Base-by-base conservation (phyloP, 2,329 filamentous ascomycete species). In the Fusarium pseudograminearum region DNA sequence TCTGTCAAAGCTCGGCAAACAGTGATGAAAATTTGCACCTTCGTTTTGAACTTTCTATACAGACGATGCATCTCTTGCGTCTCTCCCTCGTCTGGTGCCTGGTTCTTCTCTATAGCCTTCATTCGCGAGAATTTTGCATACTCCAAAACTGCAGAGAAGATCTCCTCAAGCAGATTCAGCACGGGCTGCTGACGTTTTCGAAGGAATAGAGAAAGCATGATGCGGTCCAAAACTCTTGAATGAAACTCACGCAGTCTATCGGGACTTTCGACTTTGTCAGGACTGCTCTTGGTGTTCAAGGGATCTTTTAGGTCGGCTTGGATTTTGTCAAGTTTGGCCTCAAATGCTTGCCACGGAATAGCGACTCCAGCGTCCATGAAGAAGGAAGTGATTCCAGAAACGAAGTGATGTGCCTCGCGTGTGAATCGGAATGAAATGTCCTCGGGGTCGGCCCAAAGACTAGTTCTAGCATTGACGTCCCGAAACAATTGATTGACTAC, bases 341-440 rank as follows among this genome's bases (percentile, higher is more conserved):
- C 87, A 64, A 98, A 95, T 0, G 83, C 81, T 24, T 81, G 82
- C 94, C 95, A 98, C 0, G 90, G 89, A 18, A 86, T 84, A 10
- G 86, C 86, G 52, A 98, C 90, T 3, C 91, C 94, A 1, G 89
- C 87, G 61, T 95, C 92, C 67, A 97, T 91, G 73, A 94, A 91
- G 75, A 98, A 96, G 2, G 90, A 87, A 40, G 89, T 87, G 1
- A 98, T 79, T 12, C 87, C 87, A 1, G 87, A 85, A 26, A 97
- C 85, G 70, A 98, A 94, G 77, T 96, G 91, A 55, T 93, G 90
- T 1, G 93, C 90, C 76, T 97, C 92, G 38, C 91, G 85, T 8
- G 90, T 85, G 70, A 98, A 94, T 50, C 86, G 86, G 61, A 86
- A 82, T 1, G 80, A 76, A 16, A 73, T 71, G 18, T 77, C 84